Evolutionary conservation across 2,329 filamentous ascomycete genomes (phyloP), one percentile per base, ranked within the genome.

Genomic region (Grosmannia serpens): DNA sequence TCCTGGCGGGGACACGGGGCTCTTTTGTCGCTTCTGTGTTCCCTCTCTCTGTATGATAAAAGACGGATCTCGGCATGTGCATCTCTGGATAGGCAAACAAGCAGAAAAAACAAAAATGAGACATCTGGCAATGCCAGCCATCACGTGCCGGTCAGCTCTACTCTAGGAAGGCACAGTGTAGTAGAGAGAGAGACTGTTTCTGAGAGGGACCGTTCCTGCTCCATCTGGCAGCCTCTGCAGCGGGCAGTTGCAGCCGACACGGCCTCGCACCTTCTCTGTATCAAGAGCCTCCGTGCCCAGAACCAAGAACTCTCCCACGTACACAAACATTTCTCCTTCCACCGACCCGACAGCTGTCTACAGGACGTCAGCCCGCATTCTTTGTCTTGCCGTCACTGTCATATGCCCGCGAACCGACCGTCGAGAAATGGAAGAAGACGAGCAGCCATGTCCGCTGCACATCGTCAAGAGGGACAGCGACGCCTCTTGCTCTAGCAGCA

Each of bases 381-480:
- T 44, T 44, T n/a, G 41, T 44, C 41, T n/a, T 44, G n/a, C 41
- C n/a, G 2, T n/a, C 8, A 22, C 41, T 44, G 41, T 44, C 41
- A 44, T 15, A 44, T 44, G 20, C 20, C 41, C 20, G 20, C 3
- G 20, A 7, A 44, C 17, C 20, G 20, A 24, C 47, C 22, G 5
- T 50, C 47, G 26, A 26, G 24, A 24, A 24, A 57, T 58, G 49
- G 59, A 57, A 1, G 20, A 31, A 10, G 26, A 20, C n/a, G 41
- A 56, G 7, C 56, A 62, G 46, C 65, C 63, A 4, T 55, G 61
- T 31, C 62, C 64, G 9, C 50, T 65, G 26, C 58, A 61, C 31
- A 64, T 65, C 29, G 38, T 63, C 61, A 65, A 65, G 53, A 58
- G 56, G 1, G 13, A 53, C 1, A 56, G 24, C 35, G 26, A 27